Evolutionary conservation across 2,329 filamentous ascomycete species (phyloP).

Genomic region (Daldinia sp.): DNA sequence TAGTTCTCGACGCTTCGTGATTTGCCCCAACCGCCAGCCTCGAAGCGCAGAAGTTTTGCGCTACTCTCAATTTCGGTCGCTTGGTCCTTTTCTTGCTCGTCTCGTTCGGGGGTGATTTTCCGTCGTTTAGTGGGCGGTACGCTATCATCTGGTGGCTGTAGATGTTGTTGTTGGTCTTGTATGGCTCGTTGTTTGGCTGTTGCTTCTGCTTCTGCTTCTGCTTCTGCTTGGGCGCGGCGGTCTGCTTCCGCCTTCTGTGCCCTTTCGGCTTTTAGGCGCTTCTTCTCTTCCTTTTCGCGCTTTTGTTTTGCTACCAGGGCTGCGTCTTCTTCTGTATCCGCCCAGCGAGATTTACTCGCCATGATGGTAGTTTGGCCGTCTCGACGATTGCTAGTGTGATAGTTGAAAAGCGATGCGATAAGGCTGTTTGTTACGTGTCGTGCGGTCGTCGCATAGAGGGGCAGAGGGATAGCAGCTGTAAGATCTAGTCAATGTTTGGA

Average conservation of each 20-base stretch:
- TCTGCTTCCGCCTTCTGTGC: constrained; percentile 70
- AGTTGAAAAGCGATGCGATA: constrained; percentile 6
- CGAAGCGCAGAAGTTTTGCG: constrained; percentile 74
- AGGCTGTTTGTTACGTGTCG: constrained; percentile 2
- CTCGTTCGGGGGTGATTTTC: constrained; percentile 60
- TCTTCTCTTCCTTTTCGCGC: constrained; percentile 88
- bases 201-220: constrained; percentile 43
- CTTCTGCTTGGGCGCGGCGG: constrained; percentile 47
- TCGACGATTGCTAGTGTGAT: constrained; percentile 9
- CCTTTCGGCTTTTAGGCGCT: constrained; percentile 82
- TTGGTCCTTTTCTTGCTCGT: constrained; percentile 34
- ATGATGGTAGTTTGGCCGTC: constrained; percentile 50
- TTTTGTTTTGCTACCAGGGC: constrained; percentile 76
- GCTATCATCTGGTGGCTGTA: constrained; percentile 40
- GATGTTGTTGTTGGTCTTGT: constrained; percentile 38
- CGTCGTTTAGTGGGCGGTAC: constrained; percentile 68
- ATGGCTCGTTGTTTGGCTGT: constrained; percentile 44
- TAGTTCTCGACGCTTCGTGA: constrained; percentile 86
- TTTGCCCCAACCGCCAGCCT: constrained; percentile 70
- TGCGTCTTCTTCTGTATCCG: constrained; percentile 81
- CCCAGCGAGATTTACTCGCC: constrained; percentile 84
- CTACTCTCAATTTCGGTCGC: constrained; percentile 37
- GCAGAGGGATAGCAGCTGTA: background rate
- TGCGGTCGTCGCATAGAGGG: background rate
- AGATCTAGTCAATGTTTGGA: no score